Conservation (phyloP, 306 rosid species). For the Trifolium repens region DNA sequence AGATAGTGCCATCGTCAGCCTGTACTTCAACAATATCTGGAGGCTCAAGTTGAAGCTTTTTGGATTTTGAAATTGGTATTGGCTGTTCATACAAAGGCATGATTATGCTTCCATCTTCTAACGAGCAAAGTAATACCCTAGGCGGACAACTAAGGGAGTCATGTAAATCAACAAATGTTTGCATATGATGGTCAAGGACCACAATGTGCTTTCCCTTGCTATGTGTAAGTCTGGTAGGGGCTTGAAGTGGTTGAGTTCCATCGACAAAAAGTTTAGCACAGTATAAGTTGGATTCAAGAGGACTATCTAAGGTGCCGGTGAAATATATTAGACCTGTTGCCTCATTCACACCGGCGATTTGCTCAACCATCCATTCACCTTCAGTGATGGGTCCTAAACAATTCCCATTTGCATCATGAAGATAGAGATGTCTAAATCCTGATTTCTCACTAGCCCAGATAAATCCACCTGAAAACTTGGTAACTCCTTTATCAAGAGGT, state of each 20-base stretch:
- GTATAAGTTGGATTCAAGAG: conserved; percentile 83
- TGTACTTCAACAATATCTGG: conserved; percentile 72
- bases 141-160: conserved; percentile 87
- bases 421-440: conserved; percentile 90
- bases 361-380: conserved; percentile 99
- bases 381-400: conserved; percentile 86
- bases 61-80: conserved; percentile 58
- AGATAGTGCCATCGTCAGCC: conserved; percentile 66
- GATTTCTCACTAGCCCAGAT: conserved; percentile 98
- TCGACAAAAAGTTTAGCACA: conserved; percentile 64
- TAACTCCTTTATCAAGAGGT: conserved; percentile 73
- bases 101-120: conserved; percentile 79
- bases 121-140: conserved; percentile 75
- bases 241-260: conserved; percentile 61
- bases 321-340: conserved; percentile 82
- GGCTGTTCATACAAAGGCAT: conserved; percentile 72
- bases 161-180: conserved; percentile 69
- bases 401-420: conserved; percentile 74
- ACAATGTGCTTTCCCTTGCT: conserved; percentile 84
- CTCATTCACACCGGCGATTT: conserved; percentile 89
- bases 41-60: conserved; percentile 79
- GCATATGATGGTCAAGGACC: conserved; percentile 88
- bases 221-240: conserved; percentile 75
- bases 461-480: conserved; percentile 78
- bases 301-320: conserved; percentile 88